A percentile compares a stretch with the other conserved stretches of the same genome.
These are phyloP conservation scores for Macaranga tanarius DNA, from an alignment of 441 rosid species.

Conservation along the genomic window DNA sequence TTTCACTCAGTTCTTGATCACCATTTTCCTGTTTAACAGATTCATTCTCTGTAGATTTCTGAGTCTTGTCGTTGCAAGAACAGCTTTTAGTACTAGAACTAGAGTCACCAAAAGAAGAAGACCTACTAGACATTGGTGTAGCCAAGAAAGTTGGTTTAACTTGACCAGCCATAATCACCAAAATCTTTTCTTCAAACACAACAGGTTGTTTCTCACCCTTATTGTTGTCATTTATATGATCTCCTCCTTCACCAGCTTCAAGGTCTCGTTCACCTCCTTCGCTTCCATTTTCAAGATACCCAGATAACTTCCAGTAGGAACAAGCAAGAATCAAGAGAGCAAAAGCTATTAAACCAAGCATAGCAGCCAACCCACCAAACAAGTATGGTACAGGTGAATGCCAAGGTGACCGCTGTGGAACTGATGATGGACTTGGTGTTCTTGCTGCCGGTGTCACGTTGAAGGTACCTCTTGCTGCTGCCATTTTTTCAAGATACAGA, in stretches of 20 bases:
- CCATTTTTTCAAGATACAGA: slow-evolving; percentile 27
- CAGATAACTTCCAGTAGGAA: slow-evolving; percentile 91
- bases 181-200: slow-evolving; percentile 53
- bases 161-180: slow-evolving; percentile 93
- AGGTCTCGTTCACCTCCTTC: slow-evolving; percentile 41
- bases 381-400: slow-evolving; percentile 95
- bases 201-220: slow-evolving; percentile 30
- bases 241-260: slow-evolving; percentile 53
- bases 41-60: slow-evolving; percentile 25
- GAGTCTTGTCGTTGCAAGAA: slow-evolving; percentile 41
- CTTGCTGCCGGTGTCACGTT: slow-evolving; percentile 26
- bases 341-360: slow-evolving; percentile 85
- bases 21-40: slow-evolving; percentile 13
- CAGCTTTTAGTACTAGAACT: slow-evolving; percentile 32
- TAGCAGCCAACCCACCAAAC: slow-evolving; percentile 94
- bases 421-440: slow-evolving; percentile 20
- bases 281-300: slow-evolving; percentile 50
- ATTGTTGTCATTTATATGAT: slow-evolving; percentile 29
- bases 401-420: slow-evolving; percentile 61
- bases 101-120: slow-evolving; percentile 47
- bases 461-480: slow-evolving; percentile 40
- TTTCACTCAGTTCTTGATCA: slow-evolving; percentile 28
- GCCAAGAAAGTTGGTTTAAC: slow-evolving; percentile 79
- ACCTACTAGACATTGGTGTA: slow-evolving; percentile 51
- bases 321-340: slow-evolving; percentile 90